These are phyloP conservation scores for Phaseolus lunatus DNA, from an alignment of 306 rosid species.

Conservation along the genomic window DNA sequence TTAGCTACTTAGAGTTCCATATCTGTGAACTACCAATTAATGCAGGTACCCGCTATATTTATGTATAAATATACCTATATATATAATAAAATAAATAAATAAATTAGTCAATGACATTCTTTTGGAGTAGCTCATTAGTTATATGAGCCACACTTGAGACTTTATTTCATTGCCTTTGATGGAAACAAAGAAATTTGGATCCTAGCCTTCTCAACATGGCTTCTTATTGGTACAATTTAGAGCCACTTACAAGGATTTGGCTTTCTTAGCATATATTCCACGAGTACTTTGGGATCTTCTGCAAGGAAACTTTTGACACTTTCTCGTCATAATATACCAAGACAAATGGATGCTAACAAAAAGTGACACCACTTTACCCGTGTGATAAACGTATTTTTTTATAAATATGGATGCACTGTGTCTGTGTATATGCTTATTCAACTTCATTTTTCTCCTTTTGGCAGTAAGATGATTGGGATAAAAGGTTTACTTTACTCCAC, in stretches of 20 bases:
- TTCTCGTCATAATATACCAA: conserved; percentile 58
- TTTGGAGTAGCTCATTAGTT: conserved; percentile 20
- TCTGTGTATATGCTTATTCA: conserved; percentile 31
- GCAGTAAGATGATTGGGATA: conserved; percentile 30
- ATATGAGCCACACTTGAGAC: neutral
- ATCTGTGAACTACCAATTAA: neutral
- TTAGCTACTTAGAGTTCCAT: neutral
- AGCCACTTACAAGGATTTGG: conserved; percentile 55
- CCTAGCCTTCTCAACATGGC: conserved; percentile 40
- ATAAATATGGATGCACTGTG: conserved; percentile 6
- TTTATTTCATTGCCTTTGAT: conserved; percentile 35
- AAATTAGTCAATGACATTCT: conserved; percentile 40
- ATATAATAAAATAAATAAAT: neutral
- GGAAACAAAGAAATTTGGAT: conserved; percentile 53
- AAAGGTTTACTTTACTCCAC: conserved; percentile 21
- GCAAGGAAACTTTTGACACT: conserved; percentile 56
- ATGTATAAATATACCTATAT: neutral
- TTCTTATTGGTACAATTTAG: conserved; percentile 50
- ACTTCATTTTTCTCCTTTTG: conserved; percentile 45
- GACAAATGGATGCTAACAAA: conserved; percentile 64
- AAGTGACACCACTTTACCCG: conserved; percentile 47
- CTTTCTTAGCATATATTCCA: conserved; percentile 54
- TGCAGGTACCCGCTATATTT: neutral
- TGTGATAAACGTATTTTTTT: conserved; percentile 26
- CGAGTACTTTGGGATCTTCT: conserved; percentile 55